A percentile compares a stretch with the other conserved stretches of the same genome.
These are phyloP conservation scores for Xylaria sp. DNA, from an alignment of 2,329 filamentous ascomycete species.

Conservation along the genomic window DNA sequence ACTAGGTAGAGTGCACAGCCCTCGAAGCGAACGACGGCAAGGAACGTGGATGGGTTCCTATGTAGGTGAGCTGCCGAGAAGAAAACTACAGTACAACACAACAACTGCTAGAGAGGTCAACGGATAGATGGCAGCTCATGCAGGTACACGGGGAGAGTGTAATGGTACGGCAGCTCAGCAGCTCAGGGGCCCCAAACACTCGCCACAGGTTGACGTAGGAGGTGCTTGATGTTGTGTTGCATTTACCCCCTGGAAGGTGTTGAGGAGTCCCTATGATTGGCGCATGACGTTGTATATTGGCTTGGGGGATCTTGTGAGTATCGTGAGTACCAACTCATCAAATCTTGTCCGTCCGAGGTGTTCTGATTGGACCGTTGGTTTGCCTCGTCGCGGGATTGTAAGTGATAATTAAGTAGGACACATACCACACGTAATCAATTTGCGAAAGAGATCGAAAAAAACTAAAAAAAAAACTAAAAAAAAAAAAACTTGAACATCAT, in stretches of 20 bases:
- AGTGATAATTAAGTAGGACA: constrained; percentile 19
- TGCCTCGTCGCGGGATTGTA: background rate
- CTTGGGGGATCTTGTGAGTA: constrained; percentile 10
- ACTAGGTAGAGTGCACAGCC: background rate
- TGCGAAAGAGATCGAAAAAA: background rate
- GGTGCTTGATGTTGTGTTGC: constrained; percentile 16
- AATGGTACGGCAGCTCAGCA: constrained; percentile 11
- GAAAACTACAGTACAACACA: constrained; percentile 1
- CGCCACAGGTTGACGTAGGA: constrained; percentile 4
- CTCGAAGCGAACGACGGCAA: background rate
- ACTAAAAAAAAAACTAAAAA: constrained; percentile 4
- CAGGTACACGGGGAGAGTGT: constrained; percentile 29
- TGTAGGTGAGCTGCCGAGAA: constrained; percentile 15
- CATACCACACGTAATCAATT: constrained; percentile 15
- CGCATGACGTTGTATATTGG: constrained; percentile 16
- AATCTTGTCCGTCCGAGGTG: background rate
- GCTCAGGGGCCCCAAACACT: constrained; percentile 31
- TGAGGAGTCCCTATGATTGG: constrained; percentile 6
- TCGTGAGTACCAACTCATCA: background rate
- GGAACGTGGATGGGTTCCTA: constrained; percentile 1
- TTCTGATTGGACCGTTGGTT: constrained; percentile 16
- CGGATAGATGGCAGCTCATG: constrained; percentile 33
- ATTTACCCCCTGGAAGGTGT: constrained; percentile 12
- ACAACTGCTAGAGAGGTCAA: background rate
- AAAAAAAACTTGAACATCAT: background rate